These are phyloP conservation scores for Aspergillus sclerotioniger DNA, from an alignment of 495 filamentous ascomycete species.

Conservation along the genomic window DNA sequence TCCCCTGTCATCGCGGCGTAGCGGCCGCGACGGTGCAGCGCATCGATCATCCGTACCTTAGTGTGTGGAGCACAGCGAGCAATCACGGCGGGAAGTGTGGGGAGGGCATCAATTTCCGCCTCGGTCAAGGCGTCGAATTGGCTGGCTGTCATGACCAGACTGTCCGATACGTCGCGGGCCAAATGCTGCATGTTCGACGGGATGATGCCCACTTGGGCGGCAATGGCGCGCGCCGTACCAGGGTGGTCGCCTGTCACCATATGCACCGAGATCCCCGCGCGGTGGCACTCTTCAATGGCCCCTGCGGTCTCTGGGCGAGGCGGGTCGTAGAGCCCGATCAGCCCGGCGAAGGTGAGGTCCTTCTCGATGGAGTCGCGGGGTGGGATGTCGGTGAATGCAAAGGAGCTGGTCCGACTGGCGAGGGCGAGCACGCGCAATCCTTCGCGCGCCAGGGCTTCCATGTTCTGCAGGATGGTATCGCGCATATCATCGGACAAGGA, in stretches of 20 bases:
- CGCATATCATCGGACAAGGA: conserved; percentile 42
- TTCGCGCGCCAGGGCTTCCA: conserved; percentile 61
- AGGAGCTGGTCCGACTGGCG: conserved; percentile 41
- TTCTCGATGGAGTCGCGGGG: conserved; percentile 59
- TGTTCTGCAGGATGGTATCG: conserved; percentile 58
- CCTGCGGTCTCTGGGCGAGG: conserved; percentile 54
- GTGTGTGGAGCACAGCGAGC: conserved; percentile 70
- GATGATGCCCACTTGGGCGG: conserved; percentile 66
- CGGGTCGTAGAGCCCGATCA: conserved; percentile 73
- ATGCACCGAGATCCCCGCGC: conserved; percentile 69
- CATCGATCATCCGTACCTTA: conserved; percentile 78
- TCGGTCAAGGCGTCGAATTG: conserved; percentile 65
- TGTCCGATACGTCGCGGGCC: conserved; percentile 54
- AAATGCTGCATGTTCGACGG: conserved; percentile 50
- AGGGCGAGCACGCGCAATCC: conserved; percentile 65
- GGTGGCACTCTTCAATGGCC: conserved; percentile 60
- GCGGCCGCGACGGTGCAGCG: conserved; percentile 61
- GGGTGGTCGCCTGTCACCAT: conserved; percentile 73
- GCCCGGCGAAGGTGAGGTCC: conserved; percentile 59
- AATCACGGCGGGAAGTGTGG: conserved; percentile 65
- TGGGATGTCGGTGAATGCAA: conserved; percentile 36
- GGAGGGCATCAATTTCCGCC: conserved; percentile 63
- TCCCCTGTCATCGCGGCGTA: conserved; percentile 89
- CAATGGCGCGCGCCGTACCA: conserved; percentile 64
- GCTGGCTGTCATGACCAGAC: conserved; percentile 68